Conservation (phyloP, 495 filamentous ascomycete genomes). For the Pseudoneurospora amorphoporcata region DNA sequence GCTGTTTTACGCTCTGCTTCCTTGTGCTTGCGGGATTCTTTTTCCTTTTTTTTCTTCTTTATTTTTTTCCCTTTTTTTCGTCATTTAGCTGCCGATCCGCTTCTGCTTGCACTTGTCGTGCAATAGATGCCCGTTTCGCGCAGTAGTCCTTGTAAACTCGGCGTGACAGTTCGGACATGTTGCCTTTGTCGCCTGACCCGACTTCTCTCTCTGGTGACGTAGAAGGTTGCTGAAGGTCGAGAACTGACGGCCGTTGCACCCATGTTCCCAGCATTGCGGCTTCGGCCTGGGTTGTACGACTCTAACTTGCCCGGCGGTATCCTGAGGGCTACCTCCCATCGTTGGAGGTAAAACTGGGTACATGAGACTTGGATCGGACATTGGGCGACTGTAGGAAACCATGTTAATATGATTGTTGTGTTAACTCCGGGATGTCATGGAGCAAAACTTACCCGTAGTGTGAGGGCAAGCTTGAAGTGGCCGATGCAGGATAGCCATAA, state of each 20-base stretch:
- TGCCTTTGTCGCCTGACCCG: slow-evolving; percentile 76
- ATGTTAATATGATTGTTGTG: slow-evolving; percentile 9
- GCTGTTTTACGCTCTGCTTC: background rate
- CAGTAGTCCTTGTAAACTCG: slow-evolving; percentile 85
- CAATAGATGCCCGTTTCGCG: slow-evolving; percentile 75
- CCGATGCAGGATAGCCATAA: slow-evolving; percentile 31
- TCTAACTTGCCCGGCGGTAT: slow-evolving; percentile 44
- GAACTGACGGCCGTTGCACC: slow-evolving; percentile 88
- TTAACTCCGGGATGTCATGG: background rate
- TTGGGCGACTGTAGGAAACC: slow-evolving; percentile 19
- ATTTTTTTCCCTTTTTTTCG: background rate
- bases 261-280: slow-evolving; percentile 93
- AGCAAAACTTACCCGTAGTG: slow-evolving; percentile 32
- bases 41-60: background rate
- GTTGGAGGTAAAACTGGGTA: slow-evolving; percentile 27
- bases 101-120: slow-evolving; percentile 83
- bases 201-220: slow-evolving; percentile 88
- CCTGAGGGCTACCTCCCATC: slow-evolving; percentile 19
- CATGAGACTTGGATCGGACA: slow-evolving; percentile 32
- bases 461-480: slow-evolving; percentile 29
- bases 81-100: slow-evolving; percentile 26
- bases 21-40: background rate
- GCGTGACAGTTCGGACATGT: slow-evolving; percentile 80
- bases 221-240: slow-evolving; percentile 93
- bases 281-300: slow-evolving; percentile 69